Conservation (phyloP, 1,139 yeast species). For the Kurtzmaniella quercitrusa region DNA sequence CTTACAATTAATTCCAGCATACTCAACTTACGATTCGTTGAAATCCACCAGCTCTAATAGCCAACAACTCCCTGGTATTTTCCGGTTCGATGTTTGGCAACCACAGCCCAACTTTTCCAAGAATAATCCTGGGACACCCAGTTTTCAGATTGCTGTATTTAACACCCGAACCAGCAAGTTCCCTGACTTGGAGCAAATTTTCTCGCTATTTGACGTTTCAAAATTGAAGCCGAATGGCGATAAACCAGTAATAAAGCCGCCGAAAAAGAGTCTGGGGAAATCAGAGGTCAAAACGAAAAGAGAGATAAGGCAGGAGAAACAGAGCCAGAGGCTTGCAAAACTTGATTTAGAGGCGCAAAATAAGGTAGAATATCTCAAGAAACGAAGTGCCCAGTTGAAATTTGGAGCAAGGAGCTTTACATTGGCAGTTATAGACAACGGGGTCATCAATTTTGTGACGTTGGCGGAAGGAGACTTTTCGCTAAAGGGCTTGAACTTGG, state of each 20-base stretch:
- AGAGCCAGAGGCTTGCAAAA: constrained; percentile 23
- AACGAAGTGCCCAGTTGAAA: constrained; percentile 25
- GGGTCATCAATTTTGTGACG: constrained; percentile 63
- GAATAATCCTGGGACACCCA: constrained; percentile 59
- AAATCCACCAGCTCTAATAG: constrained; percentile 2
- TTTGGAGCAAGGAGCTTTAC: constrained; percentile 50
- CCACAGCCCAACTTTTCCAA: constrained; percentile 72
- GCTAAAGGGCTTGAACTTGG: constrained; percentile 20
- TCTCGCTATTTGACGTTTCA: constrained; percentile 22
- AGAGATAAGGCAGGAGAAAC: constrained; percentile 18
- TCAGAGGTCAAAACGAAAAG: constrained; percentile 11
- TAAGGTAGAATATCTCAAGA: constrained; percentile 23
- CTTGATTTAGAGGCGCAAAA: constrained; percentile 21
- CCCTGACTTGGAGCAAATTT: constrained; percentile 47
- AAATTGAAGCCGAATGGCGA: constrained; percentile 9
- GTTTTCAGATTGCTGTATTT: constrained; percentile 64
- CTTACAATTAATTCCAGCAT: constrained; percentile 29
- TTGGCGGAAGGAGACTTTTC: constrained; percentile 59
- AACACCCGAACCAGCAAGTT: constrained; percentile 47
- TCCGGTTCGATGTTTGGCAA: constrained; percentile 72
- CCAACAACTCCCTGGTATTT: not conserved
- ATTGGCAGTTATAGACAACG: constrained; percentile 67
- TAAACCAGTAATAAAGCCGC: constrained; percentile 11
- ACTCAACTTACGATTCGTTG: constrained; percentile 16
- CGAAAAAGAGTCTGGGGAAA: not conserved